These are phyloP conservation scores for Syzygium oleosum DNA, from an alignment of 345 rosid genomes.

Conservation along the genomic window DNA sequence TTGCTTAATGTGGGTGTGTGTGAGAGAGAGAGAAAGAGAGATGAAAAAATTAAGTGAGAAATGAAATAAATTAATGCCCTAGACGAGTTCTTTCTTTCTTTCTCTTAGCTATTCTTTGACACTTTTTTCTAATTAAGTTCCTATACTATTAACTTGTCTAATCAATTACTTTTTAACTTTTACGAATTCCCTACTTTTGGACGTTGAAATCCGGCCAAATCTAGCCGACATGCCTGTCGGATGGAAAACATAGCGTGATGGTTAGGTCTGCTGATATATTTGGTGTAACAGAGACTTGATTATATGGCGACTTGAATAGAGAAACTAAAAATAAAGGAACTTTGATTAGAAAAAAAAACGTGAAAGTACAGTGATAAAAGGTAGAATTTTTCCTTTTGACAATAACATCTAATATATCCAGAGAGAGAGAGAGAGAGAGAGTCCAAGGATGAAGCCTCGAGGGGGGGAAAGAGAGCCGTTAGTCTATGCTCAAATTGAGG, in stretches of 20 bases:
- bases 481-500: not conserved
- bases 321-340: not conserved
- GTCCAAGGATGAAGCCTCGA: not conserved
- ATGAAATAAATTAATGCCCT: not conserved
- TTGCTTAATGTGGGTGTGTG: not conserved
- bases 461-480: not conserved
- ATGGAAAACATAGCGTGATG: not conserved
- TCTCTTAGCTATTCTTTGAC: not conserved
- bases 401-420: not conserved
- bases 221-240: not conserved
- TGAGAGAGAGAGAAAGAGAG: not conserved
- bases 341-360: not conserved
- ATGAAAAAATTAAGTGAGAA: no score
- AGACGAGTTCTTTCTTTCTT: fast-evolving
- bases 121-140: not conserved
- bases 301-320: not conserved
- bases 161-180: not conserved
- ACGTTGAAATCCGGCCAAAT: not conserved
- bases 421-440: not conserved
- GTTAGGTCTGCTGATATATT: not conserved
- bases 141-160: not conserved
- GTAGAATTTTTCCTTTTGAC: not conserved
- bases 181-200: not conserved
- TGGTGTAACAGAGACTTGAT: not conserved
- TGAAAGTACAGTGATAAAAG: not conserved